phyloP scores from a whole-genome alignment of 495 filamentous ascomycete genomes.

The Xylaria palmicola region DNA sequence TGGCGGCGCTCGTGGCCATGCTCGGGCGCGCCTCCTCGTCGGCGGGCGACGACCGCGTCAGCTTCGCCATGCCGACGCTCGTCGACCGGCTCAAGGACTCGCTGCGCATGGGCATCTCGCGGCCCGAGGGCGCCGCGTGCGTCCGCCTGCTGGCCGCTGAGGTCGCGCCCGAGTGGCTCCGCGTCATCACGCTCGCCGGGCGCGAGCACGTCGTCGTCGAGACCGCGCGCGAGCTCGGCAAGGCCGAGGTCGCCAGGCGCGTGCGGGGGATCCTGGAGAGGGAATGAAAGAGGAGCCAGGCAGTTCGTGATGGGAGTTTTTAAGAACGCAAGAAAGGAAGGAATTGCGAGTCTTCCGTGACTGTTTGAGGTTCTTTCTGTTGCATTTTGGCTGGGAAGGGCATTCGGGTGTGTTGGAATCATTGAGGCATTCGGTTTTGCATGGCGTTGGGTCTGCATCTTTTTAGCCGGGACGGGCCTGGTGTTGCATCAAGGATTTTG shows the following conservation, averaged over 20 bases:
- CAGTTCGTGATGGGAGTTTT: neutral
- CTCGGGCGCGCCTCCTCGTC: conserved; percentile 51
- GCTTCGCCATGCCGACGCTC: conserved; percentile 61
- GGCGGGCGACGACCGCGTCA: conserved; percentile 38
- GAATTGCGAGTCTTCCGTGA: too few relatives aligned
- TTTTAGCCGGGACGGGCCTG: neutral
- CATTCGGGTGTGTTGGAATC: too few relatives aligned
- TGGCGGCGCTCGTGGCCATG: conserved; percentile 59
- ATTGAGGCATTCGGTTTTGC: neutral
- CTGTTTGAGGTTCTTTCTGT: too few relatives aligned
- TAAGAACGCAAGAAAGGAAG: neutral
- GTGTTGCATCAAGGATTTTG: too few relatives aligned
- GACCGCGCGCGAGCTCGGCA: conserved; percentile 40
- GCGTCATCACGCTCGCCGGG: conserved; percentile 53
- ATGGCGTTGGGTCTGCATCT: neutral
- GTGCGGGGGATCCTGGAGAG: conserved; percentile 39
- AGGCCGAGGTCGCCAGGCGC: conserved; percentile 42
- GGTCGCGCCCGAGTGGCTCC: conserved; percentile 63
- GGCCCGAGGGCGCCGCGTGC: conserved; percentile 55
- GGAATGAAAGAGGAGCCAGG: neutral
- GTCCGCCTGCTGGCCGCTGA: conserved; percentile 57
- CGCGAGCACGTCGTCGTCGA: conserved; percentile 60
- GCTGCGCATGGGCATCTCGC: conserved; percentile 58
- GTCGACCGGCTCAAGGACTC: conserved; percentile 60
- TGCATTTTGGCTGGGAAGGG: too few relatives aligned